Percentiles rank a stretch among this genome's conserved stretches.
These are phyloP conservation scores for Boletus pseudopeckii DNA, from an alignment of 768 basidiomycete genomes.

Conservation along the genomic window DNA sequence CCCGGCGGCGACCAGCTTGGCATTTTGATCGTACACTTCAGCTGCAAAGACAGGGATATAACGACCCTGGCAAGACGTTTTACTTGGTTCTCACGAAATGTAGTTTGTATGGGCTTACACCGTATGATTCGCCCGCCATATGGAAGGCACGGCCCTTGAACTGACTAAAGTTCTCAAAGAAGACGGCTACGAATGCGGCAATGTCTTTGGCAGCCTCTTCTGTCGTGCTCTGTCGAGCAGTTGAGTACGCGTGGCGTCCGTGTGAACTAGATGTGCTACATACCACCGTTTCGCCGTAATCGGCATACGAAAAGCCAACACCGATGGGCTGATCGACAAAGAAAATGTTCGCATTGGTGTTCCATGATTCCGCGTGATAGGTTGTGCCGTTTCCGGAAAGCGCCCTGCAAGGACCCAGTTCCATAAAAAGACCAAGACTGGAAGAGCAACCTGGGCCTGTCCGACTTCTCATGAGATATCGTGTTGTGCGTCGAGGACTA, in stretches of 20 bases:
- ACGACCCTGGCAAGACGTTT: conserved; percentile 38
- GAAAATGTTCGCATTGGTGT: conserved; percentile 52
- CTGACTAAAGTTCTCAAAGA: conserved; percentile 69
- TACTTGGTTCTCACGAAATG: not conserved
- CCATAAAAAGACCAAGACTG: conserved; percentile 68
- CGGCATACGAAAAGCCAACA: conserved; percentile 47
- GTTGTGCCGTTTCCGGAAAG: conserved; percentile 46
- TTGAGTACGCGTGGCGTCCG: not conserved
- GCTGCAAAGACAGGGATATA: conserved; percentile 52
- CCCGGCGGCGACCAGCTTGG: conserved; percentile 39
- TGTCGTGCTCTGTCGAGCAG: conserved; percentile 46
- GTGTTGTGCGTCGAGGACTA: not conserved
- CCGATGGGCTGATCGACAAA: conserved; percentile 46
- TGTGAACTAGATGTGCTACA: conserved; percentile 13
- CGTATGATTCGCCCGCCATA: conserved; percentile 58
- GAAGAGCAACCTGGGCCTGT: conserved; percentile 50
- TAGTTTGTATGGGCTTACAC: conserved; percentile 26
- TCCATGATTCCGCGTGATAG: conserved; percentile 64
- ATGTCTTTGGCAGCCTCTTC: conserved; percentile 70
- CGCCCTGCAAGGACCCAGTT: conserved; percentile 71
- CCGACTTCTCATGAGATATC: not conserved
- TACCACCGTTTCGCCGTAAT: conserved; percentile 40
- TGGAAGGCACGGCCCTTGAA: conserved; percentile 67
- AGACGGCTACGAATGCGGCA: conserved; percentile 66
- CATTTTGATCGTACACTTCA: conserved; percentile 48